A percentile compares a stretch with the other conserved stretches of the same genome.
Evolutionary conservation across 1,139 yeast species (phyloP).

Genomic region (Magnusiomyces paraingens): DNA sequence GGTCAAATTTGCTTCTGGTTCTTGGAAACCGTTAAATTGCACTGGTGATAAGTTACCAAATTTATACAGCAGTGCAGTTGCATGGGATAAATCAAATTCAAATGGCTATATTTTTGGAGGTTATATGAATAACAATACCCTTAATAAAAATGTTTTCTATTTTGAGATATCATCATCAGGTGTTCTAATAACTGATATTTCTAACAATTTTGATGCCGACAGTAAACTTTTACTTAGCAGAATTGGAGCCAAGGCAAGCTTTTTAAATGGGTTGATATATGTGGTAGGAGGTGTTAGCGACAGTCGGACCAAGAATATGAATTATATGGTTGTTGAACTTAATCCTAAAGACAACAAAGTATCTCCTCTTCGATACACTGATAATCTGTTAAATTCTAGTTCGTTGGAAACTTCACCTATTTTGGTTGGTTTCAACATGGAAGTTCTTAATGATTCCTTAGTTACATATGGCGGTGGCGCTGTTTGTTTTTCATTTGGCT

Average conservation of each 20-base stretch:
- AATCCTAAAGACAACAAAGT: constrained; percentile 22
- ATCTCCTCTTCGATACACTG: background rate
- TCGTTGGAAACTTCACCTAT: constrained; percentile 36
- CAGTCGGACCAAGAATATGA: constrained; percentile 34
- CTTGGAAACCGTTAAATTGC: constrained; percentile 25
- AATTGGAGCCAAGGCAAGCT: constrained; percentile 20
- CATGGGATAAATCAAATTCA: constrained; percentile 29
- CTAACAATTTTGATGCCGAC: constrained; percentile 1
- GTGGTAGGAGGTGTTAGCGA: constrained; percentile 60
- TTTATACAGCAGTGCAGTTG: constrained; percentile 29
- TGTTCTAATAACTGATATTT: constrained; percentile 16
- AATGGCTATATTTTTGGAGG: constrained; percentile 55
- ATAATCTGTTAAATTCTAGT: constrained; percentile 26
- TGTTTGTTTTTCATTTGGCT: constrained; percentile 79
- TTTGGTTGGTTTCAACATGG: constrained; percentile 53
- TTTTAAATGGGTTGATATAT: constrained; percentile 31
- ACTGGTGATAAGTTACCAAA: constrained; percentile 10
- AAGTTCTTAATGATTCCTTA: constrained; percentile 19
- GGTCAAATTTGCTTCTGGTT: constrained; percentile 15
- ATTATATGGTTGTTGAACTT: constrained; percentile 37
- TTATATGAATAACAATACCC: constrained; percentile 34
- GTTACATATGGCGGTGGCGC: constrained; percentile 66
- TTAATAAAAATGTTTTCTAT: constrained; percentile 35
- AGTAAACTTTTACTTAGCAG: constrained; percentile 13
- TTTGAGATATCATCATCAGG: constrained; percentile 29